Base-by-base conservation (phyloP, 75 land plant species). In the Pinus taeda region DNA sequence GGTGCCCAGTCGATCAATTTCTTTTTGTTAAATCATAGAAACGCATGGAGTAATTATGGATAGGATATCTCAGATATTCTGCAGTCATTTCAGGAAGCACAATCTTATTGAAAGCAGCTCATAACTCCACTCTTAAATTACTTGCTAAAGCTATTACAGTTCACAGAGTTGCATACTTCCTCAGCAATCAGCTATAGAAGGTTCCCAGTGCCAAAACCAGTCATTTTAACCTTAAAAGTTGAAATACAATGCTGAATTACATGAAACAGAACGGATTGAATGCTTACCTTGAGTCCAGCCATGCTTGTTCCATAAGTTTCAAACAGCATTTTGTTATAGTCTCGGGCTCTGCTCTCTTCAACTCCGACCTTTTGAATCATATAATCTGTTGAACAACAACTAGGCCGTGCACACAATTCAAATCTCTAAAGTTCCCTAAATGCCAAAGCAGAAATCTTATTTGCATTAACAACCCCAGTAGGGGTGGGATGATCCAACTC, bases 271-370 rank as follows among this genome's bases (percentile, higher is more conserved):
- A 36, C 24, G 15, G 12, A 20, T 29, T 3, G 33, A 57, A 64
- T 37, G 2, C 72, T 59, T 84, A 92, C 95, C 87, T 91, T 86
- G 15, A 92, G 89, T 29, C 97, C 97, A 75, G 95, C 97, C 95
- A 94, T 88, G 53, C 92, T 88, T 49, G 95, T 92, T 42, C 97
- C 97, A 81, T 94, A 86, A 21, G 80, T 77, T 72, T 80, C 86
- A 84, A 92, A 94, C 60, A 92, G 71, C 56, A 77, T 71, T 57
- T 77, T 74, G 65, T 86, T 77, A 77, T 88, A 18, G 2, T 79
- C 84, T 36, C 79, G 53, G 57, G 84, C 86, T 76, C 79, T 82
- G n/a, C 59, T 71, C 74, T 76, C 55, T 15, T 90, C 90, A 45
- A 92, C 79, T 15, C 95, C 91, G 72, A 92, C 89, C 69, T 87